phyloP scores from a whole-genome alignment of 495 filamentous ascomycete genomes.

The Aspergillus diversus region DNA sequence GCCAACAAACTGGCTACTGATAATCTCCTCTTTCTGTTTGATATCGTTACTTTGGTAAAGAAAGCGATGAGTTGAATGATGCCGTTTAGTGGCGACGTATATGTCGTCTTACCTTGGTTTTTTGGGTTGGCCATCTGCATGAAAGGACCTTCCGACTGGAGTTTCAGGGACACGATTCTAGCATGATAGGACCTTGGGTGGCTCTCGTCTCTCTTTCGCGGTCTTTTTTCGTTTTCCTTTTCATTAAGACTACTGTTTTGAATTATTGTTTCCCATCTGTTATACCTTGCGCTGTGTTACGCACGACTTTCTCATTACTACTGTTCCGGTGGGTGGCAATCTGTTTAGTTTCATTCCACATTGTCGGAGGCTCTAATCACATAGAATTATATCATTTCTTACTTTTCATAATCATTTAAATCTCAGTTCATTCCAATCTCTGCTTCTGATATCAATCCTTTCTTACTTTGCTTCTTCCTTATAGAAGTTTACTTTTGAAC shows the following conservation, averaged over 20 bases:
- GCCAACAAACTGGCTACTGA: slow-evolving; percentile 19
- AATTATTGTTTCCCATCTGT: background rate
- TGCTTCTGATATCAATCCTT: too few species aligned
- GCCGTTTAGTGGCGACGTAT: background rate
- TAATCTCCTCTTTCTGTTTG: background rate
- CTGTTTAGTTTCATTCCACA: slow-evolving; percentile 5
- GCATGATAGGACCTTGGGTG: slow-evolving; percentile 12
- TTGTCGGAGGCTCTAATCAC: slow-evolving; percentile 5
- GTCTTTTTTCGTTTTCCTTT: slow-evolving; percentile 2
- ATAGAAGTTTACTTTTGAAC: too few species aligned
- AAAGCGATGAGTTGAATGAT: slow-evolving; percentile 20
- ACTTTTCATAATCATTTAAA: background rate
- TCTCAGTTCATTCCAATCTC: too few species aligned
- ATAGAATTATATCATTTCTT: slow-evolving; percentile 11
- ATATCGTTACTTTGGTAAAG: slow-evolving; percentile 13
- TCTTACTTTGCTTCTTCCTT: too few species aligned
- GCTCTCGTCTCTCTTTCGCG: slow-evolving; percentile 12
- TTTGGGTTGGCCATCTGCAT: slow-evolving; percentile 12
- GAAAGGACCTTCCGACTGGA: slow-evolving; percentile 4
- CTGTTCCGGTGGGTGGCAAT: slow-evolving; percentile 7
- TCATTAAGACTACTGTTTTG: background rate
- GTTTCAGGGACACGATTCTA: slow-evolving; percentile 9
- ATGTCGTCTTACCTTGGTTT: slow-evolving; percentile 3
- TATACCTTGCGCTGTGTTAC: background rate
- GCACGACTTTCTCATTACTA: background rate